Conservation (phyloP, 2,329 filamentous ascomycete species). For the Westerdykella aurantiaca region DNA sequence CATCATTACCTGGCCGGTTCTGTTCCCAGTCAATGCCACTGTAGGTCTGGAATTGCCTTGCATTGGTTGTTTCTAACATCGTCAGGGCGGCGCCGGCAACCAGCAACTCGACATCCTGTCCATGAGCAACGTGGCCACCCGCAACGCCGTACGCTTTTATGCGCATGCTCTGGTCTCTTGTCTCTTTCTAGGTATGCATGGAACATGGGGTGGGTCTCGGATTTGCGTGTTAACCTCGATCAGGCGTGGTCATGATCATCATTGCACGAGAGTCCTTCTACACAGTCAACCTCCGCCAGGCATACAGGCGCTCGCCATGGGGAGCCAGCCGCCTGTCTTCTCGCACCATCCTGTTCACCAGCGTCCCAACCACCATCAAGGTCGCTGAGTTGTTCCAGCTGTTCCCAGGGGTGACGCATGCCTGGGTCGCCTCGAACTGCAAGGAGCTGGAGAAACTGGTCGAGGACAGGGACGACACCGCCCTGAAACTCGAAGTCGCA, state of each 20-base stretch:
- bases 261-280: constrained; percentile 44
- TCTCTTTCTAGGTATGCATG: constrained; percentile 35
- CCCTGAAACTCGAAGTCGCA: constrained; percentile 40
- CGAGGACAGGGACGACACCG: constrained; percentile 40
- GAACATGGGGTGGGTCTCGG: background rate
- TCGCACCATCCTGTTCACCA: constrained; percentile 45
- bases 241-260: constrained; percentile 39
- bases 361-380: constrained; percentile 40
- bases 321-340: constrained; percentile 43
- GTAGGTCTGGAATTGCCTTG: constrained; percentile 12
- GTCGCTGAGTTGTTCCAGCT: constrained; percentile 38
- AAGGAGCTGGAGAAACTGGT: constrained; percentile 43
- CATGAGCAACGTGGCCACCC: constrained; percentile 31
- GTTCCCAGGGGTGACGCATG: constrained; percentile 37
- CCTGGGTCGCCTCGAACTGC: constrained; percentile 45
- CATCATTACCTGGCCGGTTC: constrained; percentile 42
- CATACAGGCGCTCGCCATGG: constrained; percentile 42
- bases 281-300: constrained; percentile 46
- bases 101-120: constrained; percentile 36
- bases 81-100: constrained; percentile 25
- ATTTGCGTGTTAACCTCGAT: background rate
- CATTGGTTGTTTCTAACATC: background rate
- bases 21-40: constrained; percentile 45
- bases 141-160: constrained; percentile 37
- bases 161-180: constrained; percentile 41